Base-by-base conservation (phyloP, 2,329 filamentous ascomycete species). In the Diaporthe citrichinensis region DNA sequence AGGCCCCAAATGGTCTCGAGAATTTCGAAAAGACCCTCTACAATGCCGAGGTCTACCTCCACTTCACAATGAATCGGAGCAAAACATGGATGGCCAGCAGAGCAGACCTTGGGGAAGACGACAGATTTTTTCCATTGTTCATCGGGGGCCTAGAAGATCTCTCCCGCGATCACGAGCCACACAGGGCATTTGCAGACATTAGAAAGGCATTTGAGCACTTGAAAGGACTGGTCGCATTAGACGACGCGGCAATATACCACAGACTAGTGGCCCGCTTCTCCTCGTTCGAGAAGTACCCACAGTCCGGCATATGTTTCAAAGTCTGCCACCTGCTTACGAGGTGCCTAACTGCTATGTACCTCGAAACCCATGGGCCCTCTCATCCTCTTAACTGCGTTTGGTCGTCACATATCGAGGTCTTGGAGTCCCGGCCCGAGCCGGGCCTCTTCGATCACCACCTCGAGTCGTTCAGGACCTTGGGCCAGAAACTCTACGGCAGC, bases 241-340 rank as follows among this genome's bases (percentile, higher is more conserved):
- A 74, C 41, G 62, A 74, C 25, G n/a, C 73, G 17, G 44, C 68
- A 34, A 34, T 74, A 20, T 72, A 62, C 17, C 28, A 71, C 44
- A 69, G 73, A 14, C 68, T 71, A 25, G 65, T 51, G 23, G 51
- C 36, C 49, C 53, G 73, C 15, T 28, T 74, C 3, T 58, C 65
- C 20, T 74, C 73, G 8, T 74, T 69, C 36, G 59, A 74, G 28
- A 28, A 36, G 23, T 72, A 74, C 14, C 65, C 55, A 3, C 31
- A 31, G 10, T 62, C 73, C 2, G 57, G 36, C 3, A 36, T 53
- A 9, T 74, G 55, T 59, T 36, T 61, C 34, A 28, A 74, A 46
- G 44, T 74, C 10, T 74, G 73, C 25, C 36, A 57, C 20, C 44
- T 71, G n/a, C 73, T 74, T 12, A 51, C 53, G 7, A 31, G 51